phyloP scores from a whole-genome alignment of 1,284 basidiomycete species.

The Leccinum subrobustum region DNA sequence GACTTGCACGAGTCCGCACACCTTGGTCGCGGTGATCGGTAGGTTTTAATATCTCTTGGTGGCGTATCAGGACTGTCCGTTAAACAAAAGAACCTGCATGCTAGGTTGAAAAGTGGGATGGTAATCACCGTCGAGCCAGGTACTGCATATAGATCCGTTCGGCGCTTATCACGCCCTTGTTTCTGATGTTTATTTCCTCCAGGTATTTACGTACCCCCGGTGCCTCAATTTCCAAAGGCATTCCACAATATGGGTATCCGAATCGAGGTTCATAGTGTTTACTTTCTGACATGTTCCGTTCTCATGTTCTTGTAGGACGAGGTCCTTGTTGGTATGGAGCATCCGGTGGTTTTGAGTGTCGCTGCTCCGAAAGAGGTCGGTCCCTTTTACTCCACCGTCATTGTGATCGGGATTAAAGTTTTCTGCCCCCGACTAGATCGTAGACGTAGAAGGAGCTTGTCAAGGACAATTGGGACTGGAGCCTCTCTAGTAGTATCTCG shows the following conservation, averaged over 20 bases:
- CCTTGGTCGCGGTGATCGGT: conserved; percentile 46
- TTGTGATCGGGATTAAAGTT: conserved; percentile 4
- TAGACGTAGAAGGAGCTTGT: conserved; percentile 86
- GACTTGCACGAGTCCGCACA: conserved; percentile 78
- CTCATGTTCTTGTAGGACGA: conserved; percentile 61
- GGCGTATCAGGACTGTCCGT: conserved; percentile 2
- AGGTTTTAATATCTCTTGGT: conserved; percentile 20
- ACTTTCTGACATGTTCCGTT: conserved; percentile 3
- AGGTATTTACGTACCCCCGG: conserved; percentile 84
- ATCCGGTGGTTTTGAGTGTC: conserved; percentile 70
- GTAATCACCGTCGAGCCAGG: conserved; percentile 87
- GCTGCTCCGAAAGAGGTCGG: conserved; percentile 86
- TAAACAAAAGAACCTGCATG: conserved; percentile 13
- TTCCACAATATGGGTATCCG: conserved; percentile 90
- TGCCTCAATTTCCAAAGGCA: conserved; percentile 72
- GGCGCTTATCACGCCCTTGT: not conserved
- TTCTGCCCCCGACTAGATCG: conserved; percentile 46
- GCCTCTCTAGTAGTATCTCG: conserved; percentile 43
- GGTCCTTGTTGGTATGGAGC: conserved; percentile 70
- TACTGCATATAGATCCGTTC: conserved; percentile 27
- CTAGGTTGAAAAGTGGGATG: conserved; percentile 72
- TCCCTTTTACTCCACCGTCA: conserved; percentile 5
- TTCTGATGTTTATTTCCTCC: conserved; percentile 11
- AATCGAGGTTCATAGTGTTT: conserved; percentile 64
- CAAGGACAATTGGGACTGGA: conserved; percentile 72